A percentile compares a stretch with the other conserved stretches of the same genome.
Evolutionary conservation across 192 early-diverging fungal species (phyloP).

Genomic region (Backusella macrospora): DNA sequence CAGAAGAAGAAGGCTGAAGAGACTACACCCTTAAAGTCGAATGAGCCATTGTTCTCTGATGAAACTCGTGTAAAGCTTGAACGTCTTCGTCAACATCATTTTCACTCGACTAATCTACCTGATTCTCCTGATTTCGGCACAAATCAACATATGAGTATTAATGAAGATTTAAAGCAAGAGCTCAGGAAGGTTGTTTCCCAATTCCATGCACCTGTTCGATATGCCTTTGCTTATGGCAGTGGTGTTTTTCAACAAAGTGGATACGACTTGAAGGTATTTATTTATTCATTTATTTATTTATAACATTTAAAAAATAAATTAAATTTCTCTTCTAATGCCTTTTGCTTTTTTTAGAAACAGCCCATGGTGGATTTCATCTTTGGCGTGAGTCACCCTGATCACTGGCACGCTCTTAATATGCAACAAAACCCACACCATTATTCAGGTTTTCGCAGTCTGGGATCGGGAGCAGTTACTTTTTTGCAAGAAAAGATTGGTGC

Average conservation of each 20-base stretch:
- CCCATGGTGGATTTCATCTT: conserved; percentile 97
- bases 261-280: conserved; percentile 64
- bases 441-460: conserved; percentile 76
- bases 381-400: conserved; percentile 91
- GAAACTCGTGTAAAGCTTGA: conserved; percentile 26
- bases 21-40: neutral
- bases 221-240: conserved; percentile 94
- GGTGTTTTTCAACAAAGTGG: conserved; percentile 92
- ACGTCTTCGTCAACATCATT: conserved; percentile 32
- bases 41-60: conserved; percentile 19
- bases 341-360: conserved; percentile 43
- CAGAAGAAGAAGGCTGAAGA: conserved; percentile 9
- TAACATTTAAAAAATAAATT: conserved; percentile 10
- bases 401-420: conserved; percentile 98
- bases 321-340: conserved; percentile 29
- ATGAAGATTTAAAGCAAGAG: conserved; percentile 51
- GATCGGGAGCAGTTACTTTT: conserved; percentile 66
- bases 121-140: conserved; percentile 58
- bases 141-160: conserved; percentile 62
- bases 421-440: conserved; percentile 93
- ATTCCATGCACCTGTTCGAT: conserved; percentile 65
- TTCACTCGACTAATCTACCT: conserved; percentile 42
- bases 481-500: conserved; percentile 89
- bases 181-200: conserved; percentile 51
- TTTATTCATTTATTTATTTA: conserved; percentile 25